phyloP scores from a whole-genome alignment of 352 stramenopile genomes.

The Bremia lactucae region DNA sequence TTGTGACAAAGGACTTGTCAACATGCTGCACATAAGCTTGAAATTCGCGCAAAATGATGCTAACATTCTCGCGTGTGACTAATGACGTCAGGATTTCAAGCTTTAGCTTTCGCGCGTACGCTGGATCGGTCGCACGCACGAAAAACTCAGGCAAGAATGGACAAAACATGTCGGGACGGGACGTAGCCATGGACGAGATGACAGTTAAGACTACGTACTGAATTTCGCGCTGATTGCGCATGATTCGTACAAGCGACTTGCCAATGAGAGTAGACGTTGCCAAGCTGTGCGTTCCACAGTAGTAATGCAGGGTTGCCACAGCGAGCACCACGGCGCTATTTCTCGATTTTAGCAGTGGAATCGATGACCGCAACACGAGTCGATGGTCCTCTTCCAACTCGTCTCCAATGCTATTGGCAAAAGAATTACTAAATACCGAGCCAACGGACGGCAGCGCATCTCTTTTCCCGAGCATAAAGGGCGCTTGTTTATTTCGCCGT shows the following conservation, averaged over 20 bases:
- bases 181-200: constrained; percentile 91
- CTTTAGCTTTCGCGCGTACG: constrained; percentile 94
- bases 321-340: constrained; percentile 96
- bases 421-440: constrained; percentile 63
- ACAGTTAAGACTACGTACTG: constrained; percentile 95
- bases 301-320: constrained; percentile 94
- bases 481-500: constrained; percentile 21
- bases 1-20: constrained; percentile 92
- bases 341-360: constrained; percentile 93
- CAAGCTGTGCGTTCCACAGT: constrained; percentile 88
- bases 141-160: constrained; percentile 97
- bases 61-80: constrained; percentile 87
- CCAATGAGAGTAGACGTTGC: constrained; percentile 87
- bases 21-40: constrained; percentile 93
- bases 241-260: constrained; percentile 95
- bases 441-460: constrained; percentile 52
- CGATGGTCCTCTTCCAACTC: constrained; percentile 94
- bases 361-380: constrained; percentile 89
- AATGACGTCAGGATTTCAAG: constrained; percentile 94
- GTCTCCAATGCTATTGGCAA: constrained; percentile 62
- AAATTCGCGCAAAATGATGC: constrained; percentile 92
- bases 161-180: constrained; percentile 92
- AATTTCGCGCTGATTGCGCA: constrained; percentile 94
- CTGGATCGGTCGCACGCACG: constrained; percentile 90
- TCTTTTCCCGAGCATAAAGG: constrained; percentile 40